These are phyloP conservation scores for Jimgerdemannia flammicorona DNA, from an alignment of 192 early-diverging fungal species.

Conservation along the genomic window DNA sequence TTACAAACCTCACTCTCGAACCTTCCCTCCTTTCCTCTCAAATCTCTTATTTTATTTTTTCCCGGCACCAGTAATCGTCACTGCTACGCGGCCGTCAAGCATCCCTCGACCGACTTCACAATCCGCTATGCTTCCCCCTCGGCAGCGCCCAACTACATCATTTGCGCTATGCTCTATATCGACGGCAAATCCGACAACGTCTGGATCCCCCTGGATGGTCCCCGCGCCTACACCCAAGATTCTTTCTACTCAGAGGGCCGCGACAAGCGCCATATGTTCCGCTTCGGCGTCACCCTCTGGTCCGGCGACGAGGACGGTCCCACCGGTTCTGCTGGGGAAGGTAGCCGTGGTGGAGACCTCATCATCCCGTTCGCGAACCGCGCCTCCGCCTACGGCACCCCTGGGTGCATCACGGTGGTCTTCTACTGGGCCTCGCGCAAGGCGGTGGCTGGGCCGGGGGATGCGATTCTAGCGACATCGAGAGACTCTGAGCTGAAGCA, in stretches of 20 bases:
- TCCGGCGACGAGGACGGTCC: background rate
- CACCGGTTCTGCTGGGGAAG: too few species aligned
- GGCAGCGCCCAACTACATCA: background rate
- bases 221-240: background rate
- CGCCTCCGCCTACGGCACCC: background rate
- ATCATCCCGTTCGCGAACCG: background rate
- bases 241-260: background rate
- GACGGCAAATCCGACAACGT: background rate
- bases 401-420: background rate
- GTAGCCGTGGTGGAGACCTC: too few species aligned
- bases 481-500: background rate
- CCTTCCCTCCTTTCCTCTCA: background rate
- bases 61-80: background rate
- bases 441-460: background rate
- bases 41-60: background rate
- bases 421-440: background rate
- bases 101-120: background rate
- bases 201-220: background rate
- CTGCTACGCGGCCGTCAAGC: background rate
- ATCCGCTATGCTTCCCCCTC: background rate
- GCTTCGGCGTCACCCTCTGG: background rate
- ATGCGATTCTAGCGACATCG: background rate
- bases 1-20: background rate
- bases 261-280: background rate
- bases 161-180: background rate